These are phyloP conservation scores for Ustilago shanxiensis DNA, from an alignment of 1,284 basidiomycete genomes.

Conservation along the genomic window DNA sequence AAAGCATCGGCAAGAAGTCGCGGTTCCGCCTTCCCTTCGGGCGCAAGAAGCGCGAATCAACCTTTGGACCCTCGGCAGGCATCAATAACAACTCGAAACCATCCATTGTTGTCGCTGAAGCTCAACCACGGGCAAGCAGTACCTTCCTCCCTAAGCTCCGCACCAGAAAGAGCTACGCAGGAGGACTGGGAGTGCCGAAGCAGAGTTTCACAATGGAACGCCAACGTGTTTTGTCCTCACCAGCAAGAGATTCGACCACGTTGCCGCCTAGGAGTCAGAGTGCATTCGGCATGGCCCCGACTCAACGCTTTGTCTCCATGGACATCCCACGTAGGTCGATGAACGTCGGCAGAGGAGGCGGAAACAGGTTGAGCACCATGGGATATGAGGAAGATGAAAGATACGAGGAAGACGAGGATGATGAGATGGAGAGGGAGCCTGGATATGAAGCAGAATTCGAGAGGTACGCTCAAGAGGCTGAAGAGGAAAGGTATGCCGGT, in stretches of 20 bases:
- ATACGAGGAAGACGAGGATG: slow-evolving; percentile 40
- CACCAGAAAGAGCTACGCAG: slow-evolving; percentile 36
- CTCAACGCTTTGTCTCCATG: slow-evolving; percentile 48
- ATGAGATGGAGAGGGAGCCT: slow-evolving; percentile 48
- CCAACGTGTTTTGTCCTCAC: slow-evolving; percentile 44
- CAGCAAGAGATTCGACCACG: slow-evolving; percentile 12
- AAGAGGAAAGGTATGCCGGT: slow-evolving; percentile 17
- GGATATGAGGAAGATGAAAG: slow-evolving; percentile 17
- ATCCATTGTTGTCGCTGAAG: slow-evolving; percentile 22
- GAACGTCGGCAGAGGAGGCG: slow-evolving; percentile 25
- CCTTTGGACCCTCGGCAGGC: slow-evolving; percentile 11
- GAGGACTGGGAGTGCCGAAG: slow-evolving; percentile 35
- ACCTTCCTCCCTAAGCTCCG: slow-evolving; percentile 32
- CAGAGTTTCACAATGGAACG: slow-evolving; percentile 41
- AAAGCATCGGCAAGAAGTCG: slow-evolving; percentile 24
- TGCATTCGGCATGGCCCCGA: slow-evolving; percentile 50
- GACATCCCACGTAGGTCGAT: slow-evolving; percentile 39
- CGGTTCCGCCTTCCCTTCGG: slow-evolving; percentile 39
- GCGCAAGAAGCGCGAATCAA: slow-evolving; percentile 54
- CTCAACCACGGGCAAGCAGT: slow-evolving; percentile 3
- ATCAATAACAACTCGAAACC: slow-evolving; percentile 10
- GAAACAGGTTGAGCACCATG: slow-evolving; percentile 25
- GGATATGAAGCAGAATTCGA: slow-evolving; percentile 50
- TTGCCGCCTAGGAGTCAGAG: slow-evolving; percentile 51
- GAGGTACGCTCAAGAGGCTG: slow-evolving; percentile 42